phyloP scores from a whole-genome alignment of 306 rosid species.

The Acacia acuminata region DNA sequence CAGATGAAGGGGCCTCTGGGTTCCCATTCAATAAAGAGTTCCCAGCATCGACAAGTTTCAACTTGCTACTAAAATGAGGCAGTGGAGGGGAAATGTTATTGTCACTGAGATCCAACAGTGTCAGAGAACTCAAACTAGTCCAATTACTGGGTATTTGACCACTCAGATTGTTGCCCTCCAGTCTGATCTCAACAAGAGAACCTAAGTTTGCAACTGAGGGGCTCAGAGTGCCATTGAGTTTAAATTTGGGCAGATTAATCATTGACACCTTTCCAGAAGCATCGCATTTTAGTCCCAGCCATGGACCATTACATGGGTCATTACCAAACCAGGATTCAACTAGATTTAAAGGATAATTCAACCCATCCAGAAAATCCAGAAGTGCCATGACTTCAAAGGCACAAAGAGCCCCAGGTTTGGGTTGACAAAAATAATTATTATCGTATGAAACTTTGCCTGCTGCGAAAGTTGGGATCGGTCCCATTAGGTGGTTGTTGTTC shows the following conservation, averaged over 20 bases:
- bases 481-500: constrained; percentile 85
- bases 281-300: constrained; percentile 80
- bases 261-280: constrained; percentile 49
- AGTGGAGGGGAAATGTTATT: constrained; percentile 81
- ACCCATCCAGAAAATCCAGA: constrained; percentile 61
- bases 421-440: constrained; percentile 62
- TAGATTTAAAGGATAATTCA: constrained; percentile 69
- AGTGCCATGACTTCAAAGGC: constrained; percentile 73
- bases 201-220: constrained; percentile 74
- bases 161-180: constrained; percentile 55
- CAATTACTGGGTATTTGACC: constrained; percentile 75
- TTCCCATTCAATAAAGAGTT: constrained; percentile 36
- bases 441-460: constrained; percentile 36
- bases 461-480: constrained; percentile 75
- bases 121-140: constrained; percentile 62
- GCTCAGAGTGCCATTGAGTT: constrained; percentile 75
- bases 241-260: constrained; percentile 62
- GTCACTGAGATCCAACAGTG: constrained; percentile 70
- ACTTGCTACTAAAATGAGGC: constrained; percentile 57
- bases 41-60: constrained; percentile 51
- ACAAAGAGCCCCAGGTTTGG: constrained; percentile 52
- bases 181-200: constrained; percentile 58
- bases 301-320: constrained; percentile 61
- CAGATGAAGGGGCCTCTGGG: constrained; percentile 32
- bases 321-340: constrained; percentile 71